Conservation (phyloP, 768 basidiomycete species). For the Lepiota venenata region DNA sequence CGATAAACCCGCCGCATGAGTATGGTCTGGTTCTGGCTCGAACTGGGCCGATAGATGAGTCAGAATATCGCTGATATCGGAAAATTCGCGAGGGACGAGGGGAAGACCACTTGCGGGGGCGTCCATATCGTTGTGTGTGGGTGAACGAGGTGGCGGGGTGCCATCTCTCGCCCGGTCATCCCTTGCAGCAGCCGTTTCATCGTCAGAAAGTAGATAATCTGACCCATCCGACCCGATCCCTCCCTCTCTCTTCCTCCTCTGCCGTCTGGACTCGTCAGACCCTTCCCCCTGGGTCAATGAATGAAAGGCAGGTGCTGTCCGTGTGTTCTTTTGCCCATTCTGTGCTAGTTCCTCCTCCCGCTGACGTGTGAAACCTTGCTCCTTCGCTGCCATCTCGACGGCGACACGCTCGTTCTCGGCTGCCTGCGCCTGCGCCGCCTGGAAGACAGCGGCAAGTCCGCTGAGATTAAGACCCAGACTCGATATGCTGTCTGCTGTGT, state of each 20-base stretch:
- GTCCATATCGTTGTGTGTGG: constrained; percentile 28
- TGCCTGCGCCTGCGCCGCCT: constrained; percentile 69
- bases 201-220: constrained; percentile 53
- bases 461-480: constrained; percentile 56
- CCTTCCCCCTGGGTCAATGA: constrained; percentile 62
- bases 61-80: constrained; percentile 74
- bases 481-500: constrained; percentile 28
- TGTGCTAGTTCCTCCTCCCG: constrained; percentile 41
- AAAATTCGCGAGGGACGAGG: constrained; percentile 54
- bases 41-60: constrained; percentile 72
- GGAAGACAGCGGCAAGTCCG: constrained; percentile 74
- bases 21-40: constrained; percentile 49
- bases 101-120: constrained; percentile 35
- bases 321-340: constrained; percentile 52
- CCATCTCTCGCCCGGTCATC: constrained; percentile 30
- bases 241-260: constrained; percentile 30
- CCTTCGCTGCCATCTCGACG: constrained; percentile 39
- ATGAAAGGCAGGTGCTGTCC: constrained; percentile 75
- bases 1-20: constrained; percentile 35
- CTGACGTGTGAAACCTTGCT: constrained; percentile 39
- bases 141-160: constrained; percentile 27
- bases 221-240: constrained; percentile 44
- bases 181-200: constrained; percentile 40
- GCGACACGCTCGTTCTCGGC: constrained; percentile 39
- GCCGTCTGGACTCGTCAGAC: constrained; percentile 23